These are phyloP conservation scores for Neurospora sp. DNA, from an alignment of 495 filamentous ascomycete species.

Conservation along the genomic window DNA sequence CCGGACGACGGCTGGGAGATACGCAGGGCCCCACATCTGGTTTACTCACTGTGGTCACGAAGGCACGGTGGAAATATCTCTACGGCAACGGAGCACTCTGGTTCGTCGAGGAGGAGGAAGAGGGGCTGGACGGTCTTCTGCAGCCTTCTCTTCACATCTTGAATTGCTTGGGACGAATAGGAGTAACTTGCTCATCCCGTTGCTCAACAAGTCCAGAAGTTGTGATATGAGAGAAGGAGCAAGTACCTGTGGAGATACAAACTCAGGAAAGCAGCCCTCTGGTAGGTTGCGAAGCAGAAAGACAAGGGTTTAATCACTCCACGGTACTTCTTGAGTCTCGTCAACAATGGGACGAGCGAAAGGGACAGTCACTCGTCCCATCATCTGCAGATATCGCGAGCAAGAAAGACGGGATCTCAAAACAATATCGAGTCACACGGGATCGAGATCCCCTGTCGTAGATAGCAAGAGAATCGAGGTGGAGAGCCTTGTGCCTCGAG, in stretches of 20 bases:
- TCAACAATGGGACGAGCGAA: not conserved
- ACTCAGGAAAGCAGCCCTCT: not conserved
- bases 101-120: not conserved
- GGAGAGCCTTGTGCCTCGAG: not conserved
- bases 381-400: not conserved
- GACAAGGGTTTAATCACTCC: not conserved
- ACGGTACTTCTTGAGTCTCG: not conserved
- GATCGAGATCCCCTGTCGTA: not conserved
- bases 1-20: not conserved
- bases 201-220: not conserved
- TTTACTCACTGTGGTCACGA: not conserved
- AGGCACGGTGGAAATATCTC: not conserved
- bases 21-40: not conserved
- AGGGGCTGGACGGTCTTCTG: not conserved
- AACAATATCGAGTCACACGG: not conserved
- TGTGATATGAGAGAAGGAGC: not conserved
- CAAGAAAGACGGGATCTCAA: not conserved
- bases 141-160: not conserved
- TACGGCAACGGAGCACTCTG: not conserved
- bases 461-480: not conserved
- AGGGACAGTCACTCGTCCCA: not conserved
- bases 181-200: not conserved
- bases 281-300: not conserved
- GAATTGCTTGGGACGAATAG: not conserved
- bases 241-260: not conserved